Base-by-base conservation (phyloP, 2,329 filamentous ascomycete genomes). In the Pseudogymnoascus sp. region DNA sequence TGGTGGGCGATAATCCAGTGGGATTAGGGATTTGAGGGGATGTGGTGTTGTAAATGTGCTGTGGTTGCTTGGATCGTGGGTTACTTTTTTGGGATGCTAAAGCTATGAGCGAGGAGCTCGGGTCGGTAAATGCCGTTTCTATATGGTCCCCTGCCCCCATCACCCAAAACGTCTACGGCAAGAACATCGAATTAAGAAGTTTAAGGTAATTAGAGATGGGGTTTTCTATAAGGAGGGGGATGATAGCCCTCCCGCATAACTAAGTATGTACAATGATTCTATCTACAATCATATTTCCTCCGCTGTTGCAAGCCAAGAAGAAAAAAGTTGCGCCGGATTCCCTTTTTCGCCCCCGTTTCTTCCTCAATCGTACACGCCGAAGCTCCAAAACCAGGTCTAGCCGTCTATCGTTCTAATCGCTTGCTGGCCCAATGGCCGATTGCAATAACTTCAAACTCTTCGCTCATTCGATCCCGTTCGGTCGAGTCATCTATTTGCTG, bases 1-100 rank as follows among this genome's bases (percentile, higher is more conserved):
- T 73, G 22, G 62, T 68, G 41, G 14, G n/a, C 25, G 59, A 23
- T 4, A 12, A 9, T 36, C 9, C 2, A 5, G 12, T 14, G 28
- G 6, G 30, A 55, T n/a, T 60, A 2, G 22, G n/a, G 19, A 19
- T 33, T 23, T 23, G 9, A 28, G n/a, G 19, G 39, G 33, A 9
- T 14, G 25, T 49, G 35, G 45, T 61, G 38, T 28, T 61, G 62
- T 42, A 60, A 33, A 11, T 60, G 58, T 52, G 16, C 8, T 33
- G 14, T 60, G 16, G 35, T 62, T 63, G 11, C 42, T 64, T 58
- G 28, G 28, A 28, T 39, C 14, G 62, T 65, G 49, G 16, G 2
- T 12, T 55, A 14, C 9, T 33, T 19, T 55, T 55, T 55, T 7
- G 9, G 49, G 28, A 55, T 6, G 49, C 4, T 8, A 9, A 23